phyloP scores from a whole-genome alignment of 108 stramenopile species.

The Bacterosira constricta region DNA sequence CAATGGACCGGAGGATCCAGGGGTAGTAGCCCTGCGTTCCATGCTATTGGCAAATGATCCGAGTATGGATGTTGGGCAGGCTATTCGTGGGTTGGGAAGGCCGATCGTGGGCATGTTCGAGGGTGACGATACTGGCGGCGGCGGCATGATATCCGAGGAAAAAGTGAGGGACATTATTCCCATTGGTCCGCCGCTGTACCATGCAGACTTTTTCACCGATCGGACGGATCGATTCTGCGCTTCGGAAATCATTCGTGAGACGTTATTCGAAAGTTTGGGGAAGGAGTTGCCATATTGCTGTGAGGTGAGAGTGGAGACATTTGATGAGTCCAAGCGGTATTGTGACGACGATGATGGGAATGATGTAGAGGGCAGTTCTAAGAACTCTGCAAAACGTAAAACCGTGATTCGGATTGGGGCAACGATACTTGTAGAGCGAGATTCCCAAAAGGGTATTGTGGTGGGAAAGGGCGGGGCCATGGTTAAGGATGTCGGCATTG shows the following conservation, averaged over 20 bases:
- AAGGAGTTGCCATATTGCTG: conserved; percentile 96
- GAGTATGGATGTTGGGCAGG: conserved; percentile 57
- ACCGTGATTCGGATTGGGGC: conserved; percentile 79
- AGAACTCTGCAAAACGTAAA: conserved; percentile 25
- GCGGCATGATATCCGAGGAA: conserved; percentile 61
- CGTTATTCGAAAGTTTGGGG: conserved; percentile 75
- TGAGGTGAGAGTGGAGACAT: conserved; percentile 86
- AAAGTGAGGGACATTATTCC: conserved; percentile 61
- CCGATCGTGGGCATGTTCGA: conserved; percentile 83
- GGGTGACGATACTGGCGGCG: conserved; percentile 1
- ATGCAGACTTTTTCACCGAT: conserved; percentile 78
- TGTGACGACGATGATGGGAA: conserved; percentile 22
- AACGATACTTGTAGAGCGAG: conserved; percentile 81
- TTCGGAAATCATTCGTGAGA: conserved; percentile 83
- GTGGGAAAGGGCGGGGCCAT: conserved; percentile 88
- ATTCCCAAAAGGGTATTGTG: conserved; percentile 93
- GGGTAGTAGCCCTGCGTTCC: conserved; percentile 61
- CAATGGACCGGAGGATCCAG: conserved; percentile 55
- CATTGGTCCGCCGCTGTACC: conserved; percentile 73
- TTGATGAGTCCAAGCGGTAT: conserved; percentile 79
- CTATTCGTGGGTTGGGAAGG: conserved; percentile 76
- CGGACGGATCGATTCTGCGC: conserved; percentile 85
- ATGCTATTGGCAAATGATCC: conserved; percentile 61
- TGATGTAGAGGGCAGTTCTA: not conserved
- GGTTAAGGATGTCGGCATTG: conserved; percentile 87